phyloP scores from a whole-genome alignment of 2,329 filamentous ascomycete species.

The Fusarium veterinarium region DNA sequence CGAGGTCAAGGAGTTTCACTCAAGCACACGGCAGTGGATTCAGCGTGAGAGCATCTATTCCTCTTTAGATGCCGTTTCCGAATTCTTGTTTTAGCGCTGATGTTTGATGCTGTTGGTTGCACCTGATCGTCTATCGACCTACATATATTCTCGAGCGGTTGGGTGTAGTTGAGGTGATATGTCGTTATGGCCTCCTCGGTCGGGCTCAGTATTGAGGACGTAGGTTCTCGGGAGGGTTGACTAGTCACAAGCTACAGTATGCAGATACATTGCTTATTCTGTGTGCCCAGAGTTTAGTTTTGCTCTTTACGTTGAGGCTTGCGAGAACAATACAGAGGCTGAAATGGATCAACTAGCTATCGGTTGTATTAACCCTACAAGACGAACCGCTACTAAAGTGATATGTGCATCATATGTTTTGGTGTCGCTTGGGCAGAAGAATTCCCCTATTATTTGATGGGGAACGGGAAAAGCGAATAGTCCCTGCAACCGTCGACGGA shows the following conservation, averaged over 20 bases:
- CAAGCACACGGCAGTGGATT: constrained; percentile 15
- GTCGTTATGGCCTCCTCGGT: background rate
- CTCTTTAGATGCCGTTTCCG: constrained; percentile 31
- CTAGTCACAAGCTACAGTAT: constrained; percentile 4
- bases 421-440: background rate
- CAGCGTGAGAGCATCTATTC: constrained; percentile 5
- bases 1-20: constrained; percentile 9
- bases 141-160: background rate
- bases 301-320: background rate
- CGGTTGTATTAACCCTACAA: background rate
- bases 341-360: background rate
- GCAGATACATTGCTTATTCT: constrained; percentile 12
- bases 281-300: background rate
- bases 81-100: constrained; percentile 39
- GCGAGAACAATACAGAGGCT: background rate
- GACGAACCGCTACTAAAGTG: background rate
- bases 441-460: constrained; percentile 21
- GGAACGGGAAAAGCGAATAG: constrained; percentile 1
- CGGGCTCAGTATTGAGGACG: constrained; percentile 16
- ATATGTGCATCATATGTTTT: constrained; percentile 3
- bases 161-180: constrained; percentile 4
- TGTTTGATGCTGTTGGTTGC: background rate
- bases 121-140: background rate
- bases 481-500: constrained; percentile 30
- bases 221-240: background rate